These are phyloP conservation scores for Blastobotrys attinorum DNA, from an alignment of 805 yeast genomes.

Conservation along the genomic window DNA sequence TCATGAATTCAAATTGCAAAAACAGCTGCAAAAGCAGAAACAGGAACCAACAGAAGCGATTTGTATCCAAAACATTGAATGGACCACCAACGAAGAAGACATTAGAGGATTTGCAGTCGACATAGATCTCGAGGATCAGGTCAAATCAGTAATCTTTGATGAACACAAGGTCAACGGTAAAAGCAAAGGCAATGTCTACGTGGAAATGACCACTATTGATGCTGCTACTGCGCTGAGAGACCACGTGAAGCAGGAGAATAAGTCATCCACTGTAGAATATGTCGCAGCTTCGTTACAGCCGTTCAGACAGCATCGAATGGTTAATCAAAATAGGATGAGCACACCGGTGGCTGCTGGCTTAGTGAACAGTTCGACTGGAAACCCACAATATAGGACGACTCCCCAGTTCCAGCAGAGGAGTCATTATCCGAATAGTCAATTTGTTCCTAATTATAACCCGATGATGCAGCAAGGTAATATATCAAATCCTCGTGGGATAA, in stretches of 20 bases:
- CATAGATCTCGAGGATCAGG: conserved; percentile 4
- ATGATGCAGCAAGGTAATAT: not conserved
- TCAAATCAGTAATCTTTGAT: conserved; percentile 12
- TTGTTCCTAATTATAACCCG: not conserved
- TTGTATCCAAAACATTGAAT: conserved; percentile 11
- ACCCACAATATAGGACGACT: no score
- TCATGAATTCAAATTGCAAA: no score
- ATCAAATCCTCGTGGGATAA: not conserved
- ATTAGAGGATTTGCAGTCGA: conserved; percentile 17
- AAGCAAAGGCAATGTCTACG: conserved; percentile 17
- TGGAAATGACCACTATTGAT: conserved; percentile 9
- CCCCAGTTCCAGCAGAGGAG: not conserved
- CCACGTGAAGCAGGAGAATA: conserved; percentile 1
- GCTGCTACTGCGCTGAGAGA: conserved; percentile 10
- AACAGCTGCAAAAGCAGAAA: no score
- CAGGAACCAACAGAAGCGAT: conserved; percentile 5
- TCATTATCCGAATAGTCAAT: not conserved
- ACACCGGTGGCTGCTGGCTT: no score
- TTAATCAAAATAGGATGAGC: no score
- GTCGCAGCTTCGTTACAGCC: not conserved
- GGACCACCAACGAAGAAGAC: conserved; percentile 21
- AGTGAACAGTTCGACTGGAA: no score
- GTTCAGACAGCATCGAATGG: no score
- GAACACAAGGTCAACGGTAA: conserved; percentile 19
- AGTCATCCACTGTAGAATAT: not conserved